Evolutionary conservation across 1,284 basidiomycete genomes (phyloP), one percentile per base, ranked within the genome.

Genomic region (Ceratorhiza oryzae-sativae): DNA sequence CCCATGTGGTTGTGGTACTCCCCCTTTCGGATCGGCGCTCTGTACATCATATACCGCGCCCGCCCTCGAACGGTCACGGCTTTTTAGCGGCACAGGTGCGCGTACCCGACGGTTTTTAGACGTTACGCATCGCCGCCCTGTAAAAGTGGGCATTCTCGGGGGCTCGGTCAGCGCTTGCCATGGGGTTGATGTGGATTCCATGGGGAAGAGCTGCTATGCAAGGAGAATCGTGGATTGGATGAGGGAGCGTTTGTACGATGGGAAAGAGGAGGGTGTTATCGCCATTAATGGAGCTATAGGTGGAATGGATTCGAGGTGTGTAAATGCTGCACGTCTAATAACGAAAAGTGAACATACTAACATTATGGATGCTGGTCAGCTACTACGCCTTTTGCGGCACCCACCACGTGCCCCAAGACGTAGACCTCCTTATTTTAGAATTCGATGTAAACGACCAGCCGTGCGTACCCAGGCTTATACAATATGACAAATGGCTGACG

Each of bases 361-460:
- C n/a, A 20, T 18, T 42, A 18, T 27, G 30, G 18, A 18, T 18
- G n/a, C 18, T 23, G 32, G 18, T 5, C 39, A 73, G 72, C 34
- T 73, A 73, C 27, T 73, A 73, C 27, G 72, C 72, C 18, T 73
- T 73, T 56, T 73, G 72, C 34, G 72, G 72, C 15, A 73, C 46
- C 59, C 68, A 73, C 27, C 72, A 73, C 48, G 59, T 73, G 12
- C 67, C 61, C 3, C 48, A 55, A 23, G 72, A 73, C 25, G 72
- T 73, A 12, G 72, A 73, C 34, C 59, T 73, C n/a, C 25, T 73
- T 1, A 71, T 73, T 34, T 60, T 73, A 10, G 72, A 73, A 39
- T 73, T 73, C 56, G 72, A 73, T 25, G 72, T 71, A 13, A 73
- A 73, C 58, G 72, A 73, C 41, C 72, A 73, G 34, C 67, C 72